phyloP scores from a whole-genome alignment of 1,139 yeast genomes.

The Eremothecium coryli region DNA sequence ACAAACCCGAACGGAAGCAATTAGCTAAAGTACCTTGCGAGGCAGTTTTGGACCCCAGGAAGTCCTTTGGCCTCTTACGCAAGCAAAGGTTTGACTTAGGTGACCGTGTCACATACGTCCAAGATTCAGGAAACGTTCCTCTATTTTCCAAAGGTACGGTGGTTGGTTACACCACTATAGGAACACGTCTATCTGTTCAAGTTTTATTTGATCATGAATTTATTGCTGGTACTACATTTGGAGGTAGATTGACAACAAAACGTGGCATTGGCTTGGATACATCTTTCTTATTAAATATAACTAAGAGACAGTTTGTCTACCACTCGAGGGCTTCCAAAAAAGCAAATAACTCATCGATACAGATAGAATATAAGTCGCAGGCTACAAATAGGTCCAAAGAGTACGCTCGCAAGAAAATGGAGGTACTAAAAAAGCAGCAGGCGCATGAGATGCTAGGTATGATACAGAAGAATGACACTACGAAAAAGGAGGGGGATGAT shows the following conservation, averaged over 20 bases:
- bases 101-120: constrained; percentile 80
- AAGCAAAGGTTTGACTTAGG: constrained; percentile 77
- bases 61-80: constrained; percentile 62
- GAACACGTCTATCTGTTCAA: constrained; percentile 45
- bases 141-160: constrained; percentile 85
- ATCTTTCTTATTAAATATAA: constrained; percentile 68
- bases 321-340: constrained; percentile 61
- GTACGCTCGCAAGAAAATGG: constrained; percentile 12
- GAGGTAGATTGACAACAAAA: constrained; percentile 64
- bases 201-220: constrained; percentile 78
- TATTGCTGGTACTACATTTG: constrained; percentile 72
- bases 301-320: constrained; percentile 64
- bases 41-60: constrained; percentile 71
- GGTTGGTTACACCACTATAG: constrained; percentile 62
- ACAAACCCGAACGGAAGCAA: constrained; percentile 41
- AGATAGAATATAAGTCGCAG: constrained; percentile 3
- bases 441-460: constrained; percentile 25
- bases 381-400: constrained; percentile 6
- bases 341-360: constrained; percentile 14
- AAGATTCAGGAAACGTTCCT: constrained; percentile 86
- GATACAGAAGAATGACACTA: constrained; percentile 18
- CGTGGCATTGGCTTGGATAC: constrained; percentile 83
- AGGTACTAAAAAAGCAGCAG: constrained; percentile 17
- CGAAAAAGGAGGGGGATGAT: constrained; percentile 5
- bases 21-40: constrained; percentile 77